Percentiles rank a stretch among this genome's conserved stretches.
phyloP scores from a whole-genome alignment of 2,329 filamentous ascomycete species.

The Epichloe coenophiala region DNA sequence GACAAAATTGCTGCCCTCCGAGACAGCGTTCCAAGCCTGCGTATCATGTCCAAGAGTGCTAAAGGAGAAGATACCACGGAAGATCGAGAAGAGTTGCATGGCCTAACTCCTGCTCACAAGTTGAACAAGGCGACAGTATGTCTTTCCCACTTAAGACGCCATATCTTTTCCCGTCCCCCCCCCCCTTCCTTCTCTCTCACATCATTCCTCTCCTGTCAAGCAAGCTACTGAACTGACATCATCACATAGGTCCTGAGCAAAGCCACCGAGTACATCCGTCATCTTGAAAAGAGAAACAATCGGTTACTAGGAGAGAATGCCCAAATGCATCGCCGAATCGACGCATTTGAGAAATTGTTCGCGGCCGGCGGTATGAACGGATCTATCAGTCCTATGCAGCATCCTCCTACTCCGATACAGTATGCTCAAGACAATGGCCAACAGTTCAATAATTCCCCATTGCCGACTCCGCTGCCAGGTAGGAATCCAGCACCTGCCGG shows the following conservation, averaged over 20 bases:
- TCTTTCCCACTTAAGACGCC: not conserved
- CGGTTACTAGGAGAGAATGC: constrained; percentile 70
- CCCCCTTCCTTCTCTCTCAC: too few relatives aligned
- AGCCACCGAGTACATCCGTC: constrained; percentile 89
- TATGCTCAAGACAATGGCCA: constrained; percentile 31
- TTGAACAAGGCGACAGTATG: constrained; percentile 87
- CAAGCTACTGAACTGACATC: not conserved
- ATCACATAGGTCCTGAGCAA: constrained; percentile 64
- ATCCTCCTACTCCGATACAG: constrained; percentile 38
- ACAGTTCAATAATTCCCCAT: constrained; percentile 31
- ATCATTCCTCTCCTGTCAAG: not conserved
- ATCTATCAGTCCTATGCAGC: constrained; percentile 39
- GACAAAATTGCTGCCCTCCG: constrained; percentile 90
- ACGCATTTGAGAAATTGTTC: constrained; percentile 66
- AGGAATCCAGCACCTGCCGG: constrained; percentile 33
- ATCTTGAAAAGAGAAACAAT: constrained; percentile 82
- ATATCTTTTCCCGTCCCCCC: not conserved
- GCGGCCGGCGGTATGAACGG: constrained; percentile 60
- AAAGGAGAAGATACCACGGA: constrained; percentile 55
- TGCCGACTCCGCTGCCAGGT: constrained; percentile 23
- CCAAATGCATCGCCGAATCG: constrained; percentile 63
- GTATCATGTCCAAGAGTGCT: constrained; percentile 66
- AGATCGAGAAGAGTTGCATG: constrained; percentile 62
- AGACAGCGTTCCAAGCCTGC: constrained; percentile 81
- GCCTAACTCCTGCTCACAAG: constrained; percentile 78